Conservation (phyloP, 2,329 filamentous ascomycete species). For the Beauveria pseudobassiana region DNA sequence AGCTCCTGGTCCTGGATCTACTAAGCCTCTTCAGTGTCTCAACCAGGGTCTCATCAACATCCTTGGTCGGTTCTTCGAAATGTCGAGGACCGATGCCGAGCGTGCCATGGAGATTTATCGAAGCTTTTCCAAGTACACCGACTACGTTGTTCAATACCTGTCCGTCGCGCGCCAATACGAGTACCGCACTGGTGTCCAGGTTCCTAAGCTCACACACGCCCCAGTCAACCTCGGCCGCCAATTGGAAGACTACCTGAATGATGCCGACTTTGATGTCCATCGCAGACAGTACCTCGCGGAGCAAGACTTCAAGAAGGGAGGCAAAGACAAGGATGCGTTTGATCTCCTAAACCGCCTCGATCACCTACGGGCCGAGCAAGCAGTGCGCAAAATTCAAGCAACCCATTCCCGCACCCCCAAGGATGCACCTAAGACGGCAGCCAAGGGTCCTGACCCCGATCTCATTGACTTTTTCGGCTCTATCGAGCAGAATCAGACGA, state of each 20-base stretch:
- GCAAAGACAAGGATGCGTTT: conserved; percentile 32
- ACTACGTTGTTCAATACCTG: conserved; percentile 85
- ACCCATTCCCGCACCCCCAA: conserved; percentile 32
- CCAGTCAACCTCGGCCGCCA: conserved; percentile 85
- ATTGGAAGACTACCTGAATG: conserved; percentile 88
- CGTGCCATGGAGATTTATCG: conserved; percentile 88
- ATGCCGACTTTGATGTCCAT: conserved; percentile 92
- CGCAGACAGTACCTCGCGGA: conserved; percentile 86
- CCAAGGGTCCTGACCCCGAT: conserved; percentile 64
- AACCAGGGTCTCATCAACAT: conserved; percentile 98
- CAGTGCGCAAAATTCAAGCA: conserved; percentile 25
- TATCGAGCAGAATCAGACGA: conserved; percentile 81
- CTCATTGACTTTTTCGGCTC: conserved; percentile 93
- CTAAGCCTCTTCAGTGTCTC: conserved; percentile 87
- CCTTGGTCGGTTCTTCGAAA: conserved; percentile 93
- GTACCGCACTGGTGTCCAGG: conserved; percentile 84
- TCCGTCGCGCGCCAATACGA: conserved; percentile 83
- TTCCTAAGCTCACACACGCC: conserved; percentile 94
- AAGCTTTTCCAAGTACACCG: conserved; percentile 84
- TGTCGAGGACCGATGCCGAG: conserved; percentile 91
- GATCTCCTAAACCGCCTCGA: conserved; percentile 29
- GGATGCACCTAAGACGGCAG: conserved; percentile 36
- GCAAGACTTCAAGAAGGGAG: conserved; percentile 59
- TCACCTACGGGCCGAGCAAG: conserved; percentile 20
- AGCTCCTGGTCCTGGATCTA: conserved; percentile 82